Evolutionary conservation across 2,329 filamentous ascomycete genomes (phyloP), one percentile per base, ranked within the genome.

Genomic region (Verticillium isaacii): DNA sequence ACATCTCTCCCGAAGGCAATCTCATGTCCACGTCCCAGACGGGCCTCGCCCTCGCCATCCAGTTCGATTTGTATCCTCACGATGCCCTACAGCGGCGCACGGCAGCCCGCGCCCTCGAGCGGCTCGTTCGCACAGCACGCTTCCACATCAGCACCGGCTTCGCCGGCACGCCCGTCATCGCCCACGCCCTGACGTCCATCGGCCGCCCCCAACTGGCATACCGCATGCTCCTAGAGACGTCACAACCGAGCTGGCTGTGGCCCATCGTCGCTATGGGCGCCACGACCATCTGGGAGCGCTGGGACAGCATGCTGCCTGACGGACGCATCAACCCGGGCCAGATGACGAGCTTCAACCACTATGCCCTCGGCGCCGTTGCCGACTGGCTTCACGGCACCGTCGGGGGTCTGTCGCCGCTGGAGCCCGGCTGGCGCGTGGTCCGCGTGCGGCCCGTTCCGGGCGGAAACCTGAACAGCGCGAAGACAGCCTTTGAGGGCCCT

Each of bases 341-440:
- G 32, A 79, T 79, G 77, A 79, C 75, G 0, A 76, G 72, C 14
- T 75, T 77, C 55, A 77, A 80, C 58, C 75, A 79, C 62, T 79
- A 79, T 52, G 74, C 77, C 0, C 72, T 77, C 15, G 75, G 77
- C 0, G 71, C 73, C 6, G 73, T 79, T 3, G 77, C 74, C 1
- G 73, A 78, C 61, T 82, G 78, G 77, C 73, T 81, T 34, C 77
- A 81, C 61, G 69, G 72, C 37, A 72, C 70, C 2, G 70, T 80
- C 11, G 78, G 75, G 2, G 79, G 78, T 0, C 64, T 81, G 0
- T 69, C 70, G 0, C 74, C 75, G 0, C 68, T 68, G 2, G 70
- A 74, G 36, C 41, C 58, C 7, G 58, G 58, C 17, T 60, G 58
- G 58, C 41, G 45, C 32, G 17, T 14, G 9, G 25, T 60, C n/a